Conservation (phyloP, 2,329 filamentous ascomycete species). For the Colletotrichum noveboracense region DNA sequence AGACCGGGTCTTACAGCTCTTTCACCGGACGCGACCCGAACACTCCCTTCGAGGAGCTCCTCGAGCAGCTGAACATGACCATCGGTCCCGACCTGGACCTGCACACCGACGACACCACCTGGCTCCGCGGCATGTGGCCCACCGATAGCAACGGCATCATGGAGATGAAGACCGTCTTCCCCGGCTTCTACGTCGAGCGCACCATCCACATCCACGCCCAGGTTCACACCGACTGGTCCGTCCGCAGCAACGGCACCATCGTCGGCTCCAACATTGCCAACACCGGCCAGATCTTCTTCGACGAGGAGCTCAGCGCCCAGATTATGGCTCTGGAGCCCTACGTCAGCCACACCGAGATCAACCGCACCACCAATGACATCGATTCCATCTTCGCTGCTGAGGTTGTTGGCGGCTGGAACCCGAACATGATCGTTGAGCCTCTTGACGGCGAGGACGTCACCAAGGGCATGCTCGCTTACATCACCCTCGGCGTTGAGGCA, state of each 20-base stretch:
- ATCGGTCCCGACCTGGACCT: conserved; percentile 8
- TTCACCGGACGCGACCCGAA: background rate
- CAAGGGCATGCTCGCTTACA: conserved; percentile 14
- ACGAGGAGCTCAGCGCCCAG: conserved; percentile 2
- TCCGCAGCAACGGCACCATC: conserved; percentile 16
- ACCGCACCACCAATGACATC: conserved; percentile 11
- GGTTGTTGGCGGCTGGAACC: conserved; percentile 4
- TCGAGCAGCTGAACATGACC: conserved; percentile 12
- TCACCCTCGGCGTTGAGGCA: conserved; percentile 7
- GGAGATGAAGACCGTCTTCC: conserved; percentile 49
- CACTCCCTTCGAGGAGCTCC: conserved; percentile 11
- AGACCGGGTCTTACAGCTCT: conserved; percentile 17
- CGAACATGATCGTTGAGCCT: conserved; percentile 8
- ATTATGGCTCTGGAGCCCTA: conserved; percentile 58
- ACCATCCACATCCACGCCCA: conserved; percentile 53
- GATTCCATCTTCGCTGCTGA: conserved; percentile 6
- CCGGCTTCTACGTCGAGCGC: conserved; percentile 49
- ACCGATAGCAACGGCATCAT: conserved; percentile 25
- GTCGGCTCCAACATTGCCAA: conserved; percentile 35
- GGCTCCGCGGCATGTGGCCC: conserved; percentile 21
- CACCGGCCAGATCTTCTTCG: conserved; percentile 16
- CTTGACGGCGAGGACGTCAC: conserved; percentile 9
- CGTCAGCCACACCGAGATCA: conserved; percentile 39
- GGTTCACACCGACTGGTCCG: conserved; percentile 41
- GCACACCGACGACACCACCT: conserved; percentile 12